phyloP scores from a whole-genome alignment of 2,329 filamentous ascomycete genomes.

The Pseudocercospora crystallina region DNA sequence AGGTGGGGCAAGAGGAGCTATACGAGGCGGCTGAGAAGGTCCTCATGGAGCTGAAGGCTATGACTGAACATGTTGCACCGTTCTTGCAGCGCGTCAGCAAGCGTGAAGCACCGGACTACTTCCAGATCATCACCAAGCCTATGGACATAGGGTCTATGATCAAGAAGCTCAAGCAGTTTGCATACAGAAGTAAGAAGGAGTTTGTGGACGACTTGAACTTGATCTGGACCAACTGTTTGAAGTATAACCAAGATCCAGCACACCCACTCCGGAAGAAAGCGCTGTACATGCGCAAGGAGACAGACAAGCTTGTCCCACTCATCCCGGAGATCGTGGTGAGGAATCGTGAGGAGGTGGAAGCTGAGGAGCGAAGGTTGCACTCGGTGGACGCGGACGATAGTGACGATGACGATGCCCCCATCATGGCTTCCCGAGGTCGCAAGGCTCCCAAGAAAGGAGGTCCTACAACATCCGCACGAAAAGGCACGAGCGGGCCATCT shows the following conservation, averaged over 20 bases:
- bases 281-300: conserved; percentile 94
- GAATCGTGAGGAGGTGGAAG: conserved; percentile 88
- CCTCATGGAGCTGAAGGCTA: conserved; percentile 91
- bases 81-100: conserved; percentile 95
- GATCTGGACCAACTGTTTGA: conserved; percentile 96
- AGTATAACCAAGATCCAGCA: conserved; percentile 87
- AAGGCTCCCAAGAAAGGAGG: conserved; percentile 78
- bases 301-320: conserved; percentile 90
- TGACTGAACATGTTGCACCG: conserved; percentile 95
- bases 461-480: conserved; percentile 50
- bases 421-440: conserved; percentile 93
- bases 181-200: conserved; percentile 72
- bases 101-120: conserved; percentile 93
- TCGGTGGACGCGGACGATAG: conserved; percentile 86
- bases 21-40: conserved; percentile 98
- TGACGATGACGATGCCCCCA: conserved; percentile 73
- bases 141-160: conserved; percentile 99
- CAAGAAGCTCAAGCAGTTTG: conserved; percentile 79
- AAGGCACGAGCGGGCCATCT: conserved; percentile 24
- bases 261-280: conserved; percentile 90
- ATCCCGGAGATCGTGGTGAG: conserved; percentile 91
- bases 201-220: conserved; percentile 91
- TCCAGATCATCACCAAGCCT: conserved; percentile 87
- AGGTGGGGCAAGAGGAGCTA: conserved; percentile 93
- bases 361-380: conserved; percentile 70